These are phyloP conservation scores for Yamadazyma sp. DNA, from an alignment of 805 yeast genomes.

Conservation along the genomic window DNA sequence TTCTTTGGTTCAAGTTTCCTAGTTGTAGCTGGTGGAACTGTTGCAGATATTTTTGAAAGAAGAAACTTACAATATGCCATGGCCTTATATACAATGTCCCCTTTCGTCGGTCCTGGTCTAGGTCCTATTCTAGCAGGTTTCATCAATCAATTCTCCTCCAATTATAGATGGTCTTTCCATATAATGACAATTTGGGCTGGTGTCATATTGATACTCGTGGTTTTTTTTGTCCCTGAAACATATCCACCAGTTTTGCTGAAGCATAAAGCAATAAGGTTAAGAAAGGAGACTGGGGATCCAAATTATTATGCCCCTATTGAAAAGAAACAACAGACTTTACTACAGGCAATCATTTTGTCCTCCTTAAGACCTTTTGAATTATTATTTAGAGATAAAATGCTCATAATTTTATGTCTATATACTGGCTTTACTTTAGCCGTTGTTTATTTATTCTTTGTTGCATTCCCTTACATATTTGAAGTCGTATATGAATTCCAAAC, in stretches of 20 bases:
- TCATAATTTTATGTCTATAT: conserved; percentile 29
- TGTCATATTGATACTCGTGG: conserved; percentile 16
- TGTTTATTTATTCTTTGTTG: conserved; percentile 40
- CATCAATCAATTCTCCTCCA: conserved; percentile 15
- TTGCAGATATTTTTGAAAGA: conserved; percentile 25
- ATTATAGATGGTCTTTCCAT: conserved; percentile 26
- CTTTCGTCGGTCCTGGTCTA: conserved; percentile 29
- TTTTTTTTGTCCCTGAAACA: conserved; percentile 26
- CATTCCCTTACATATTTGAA: conserved; percentile 42
- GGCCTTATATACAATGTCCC: conserved; percentile 25
- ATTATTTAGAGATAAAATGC: conserved; percentile 27
- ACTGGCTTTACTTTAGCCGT: conserved; percentile 45
- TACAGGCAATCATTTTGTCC: conserved; percentile 17
- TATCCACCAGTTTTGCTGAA: conserved; percentile 24
- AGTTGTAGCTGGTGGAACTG: conserved; percentile 29
- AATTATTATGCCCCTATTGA: conserved; percentile 42
- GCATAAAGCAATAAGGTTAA: conserved; percentile 22
- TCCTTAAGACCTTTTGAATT: conserved; percentile 23
- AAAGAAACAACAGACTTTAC: conserved; percentile 14
- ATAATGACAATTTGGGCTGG: conserved; percentile 24
- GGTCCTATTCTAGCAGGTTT: conserved; percentile 30
- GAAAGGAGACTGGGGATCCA: conserved; percentile 33
- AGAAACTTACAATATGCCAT: conserved; percentile 21
- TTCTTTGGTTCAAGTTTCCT: conserved; percentile 27
- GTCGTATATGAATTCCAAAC: conserved; percentile 26